Conservation (phyloP, 179 eudicot genomes). For the Nepenthes alata region DNA sequence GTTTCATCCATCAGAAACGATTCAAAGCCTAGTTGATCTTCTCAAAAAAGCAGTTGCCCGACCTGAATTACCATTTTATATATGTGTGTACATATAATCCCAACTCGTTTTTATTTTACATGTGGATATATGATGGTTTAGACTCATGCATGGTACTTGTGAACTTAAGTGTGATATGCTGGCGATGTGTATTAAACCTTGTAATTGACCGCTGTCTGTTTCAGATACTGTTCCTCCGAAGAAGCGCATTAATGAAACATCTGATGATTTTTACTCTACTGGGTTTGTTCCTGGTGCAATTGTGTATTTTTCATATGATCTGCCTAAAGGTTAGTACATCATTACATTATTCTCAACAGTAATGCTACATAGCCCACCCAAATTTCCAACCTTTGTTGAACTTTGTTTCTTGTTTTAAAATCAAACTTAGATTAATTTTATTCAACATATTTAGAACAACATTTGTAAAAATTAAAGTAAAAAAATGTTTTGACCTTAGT, state of each 20-base stretch:
- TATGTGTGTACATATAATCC: slow-evolving; percentile 32
- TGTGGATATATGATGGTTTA: neutral
- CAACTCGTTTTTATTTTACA: neutral
- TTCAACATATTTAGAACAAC: too few relatives aligned
- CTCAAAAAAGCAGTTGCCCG: slow-evolving; percentile 45
- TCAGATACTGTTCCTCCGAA: slow-evolving; percentile 85
- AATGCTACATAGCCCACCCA: neutral
- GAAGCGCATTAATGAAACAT: slow-evolving; percentile 57
- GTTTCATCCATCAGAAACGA: slow-evolving; percentile 76
- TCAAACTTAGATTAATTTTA: neutral
- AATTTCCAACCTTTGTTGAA: neutral
- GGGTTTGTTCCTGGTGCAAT: slow-evolving; percentile 93
- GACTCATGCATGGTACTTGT: neutral
- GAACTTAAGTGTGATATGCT: neutral
- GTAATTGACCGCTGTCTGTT: neutral
- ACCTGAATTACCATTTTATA: slow-evolving; percentile 64
- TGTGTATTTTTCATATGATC: slow-evolving; percentile 62
- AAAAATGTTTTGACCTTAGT: neutral
- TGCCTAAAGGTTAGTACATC: slow-evolving; percentile 45
- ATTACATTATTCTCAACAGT: neutral
- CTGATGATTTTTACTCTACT: slow-evolving; percentile 64
- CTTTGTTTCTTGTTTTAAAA: neutral
- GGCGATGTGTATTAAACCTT: neutral
- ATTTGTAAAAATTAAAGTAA: too few relatives aligned
- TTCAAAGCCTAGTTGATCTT: slow-evolving; percentile 62